Evolutionary conservation across 139 green algal species (phyloP), one percentile per base, ranked within the genome.

Genomic region (Chlamydomonas sphaeroides): DNA sequence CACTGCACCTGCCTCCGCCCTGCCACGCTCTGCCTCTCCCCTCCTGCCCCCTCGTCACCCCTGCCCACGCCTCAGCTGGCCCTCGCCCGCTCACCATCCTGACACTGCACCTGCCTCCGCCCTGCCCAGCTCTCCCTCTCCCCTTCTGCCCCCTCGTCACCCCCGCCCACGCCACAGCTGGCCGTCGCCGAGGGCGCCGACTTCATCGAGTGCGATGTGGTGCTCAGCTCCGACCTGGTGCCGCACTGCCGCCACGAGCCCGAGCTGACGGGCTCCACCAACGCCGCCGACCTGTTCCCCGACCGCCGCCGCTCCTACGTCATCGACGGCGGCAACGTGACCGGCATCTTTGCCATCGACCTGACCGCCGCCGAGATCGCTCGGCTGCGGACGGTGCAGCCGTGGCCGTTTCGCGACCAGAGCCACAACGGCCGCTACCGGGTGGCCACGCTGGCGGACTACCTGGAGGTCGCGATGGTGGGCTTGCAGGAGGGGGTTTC

Each of bases 131-230:
- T 32, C n/a, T 71, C 65, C 15, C 65, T 51, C 51, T 61, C 20
- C 51, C 51, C 17, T 61, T 28, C 45, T 38, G n/a, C n/a, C n/a
- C n/a, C n/a, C n/a, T n/a, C 57, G n/a, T 45, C 32, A 28, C 25
- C 8, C 65, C 65, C 30, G 21, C 26, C 35, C 21, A 14, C 38
- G 7, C 36, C 25, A 5, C 17, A 26, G 17, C 56, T 56, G 15
- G 10, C 67, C 36, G 38, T 66, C 18, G n/a, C n/a, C 36, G 14
- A 88, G 79, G 91, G 91, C 5, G 89, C 89, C 21, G 83, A 95
- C 78, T 93, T 93, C 77, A 92, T 95, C 33, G 92, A 95, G 73
- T 94, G 91, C 68, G 92, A 95, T 57, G 89, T 94, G 42, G 85
- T 95, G 10, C 74, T 95, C 21, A 94, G 91, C 23, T 63, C 71